Base-by-base conservation (phyloP, 768 basidiomycete genomes). In the Peribolospora baueri region DNA sequence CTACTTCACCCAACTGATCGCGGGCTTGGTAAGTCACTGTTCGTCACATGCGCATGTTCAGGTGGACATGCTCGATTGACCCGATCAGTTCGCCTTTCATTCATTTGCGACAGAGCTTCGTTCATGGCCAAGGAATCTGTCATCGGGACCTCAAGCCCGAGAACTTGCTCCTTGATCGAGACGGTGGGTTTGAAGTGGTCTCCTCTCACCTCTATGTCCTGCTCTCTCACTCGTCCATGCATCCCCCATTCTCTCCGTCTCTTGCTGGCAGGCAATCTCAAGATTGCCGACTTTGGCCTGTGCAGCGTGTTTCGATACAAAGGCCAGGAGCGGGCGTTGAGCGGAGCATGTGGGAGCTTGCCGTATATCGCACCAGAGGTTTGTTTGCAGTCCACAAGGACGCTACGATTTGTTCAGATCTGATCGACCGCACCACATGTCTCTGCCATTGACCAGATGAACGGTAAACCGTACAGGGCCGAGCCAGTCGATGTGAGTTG, bases 91-190 rank as follows among this genome's bases (percentile, higher is more conserved):
- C 37, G 43, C 53, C 8, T 54, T 47, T n/a, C 46, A 48, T 41
- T 25, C 7, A 10, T 7, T 9, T 8, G 11, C 10, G 38, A 3
- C 54, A 91, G 87, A 71, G 73, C 40, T 91, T 83, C 67, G 81
- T 95, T 40, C 90, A 95, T 63, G 66, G 64, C 6, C 78, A 85
- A 69, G 93, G 93, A 3, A 82, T 98, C 14, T 90, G 85, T 62
- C 93, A 98, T 65, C 78, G 93, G 43, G 93, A 98, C 62, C 74
- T 98, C 54, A 98, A 98, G 64, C 93, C 93, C 0, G 93, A 98
- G 66, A 98, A 98, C 61, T 66, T 95, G 13, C 75, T 98, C 3
- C 75, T 98, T 0, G 81, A 87, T 57, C 76, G 75, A 0, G 76
- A 79, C 2, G 90, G 90, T 51, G 72, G 7, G 63, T 52, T 7